Conservation (phyloP, 2,329 filamentous ascomycete genomes). For the Aspergillus fischeri region DNA sequence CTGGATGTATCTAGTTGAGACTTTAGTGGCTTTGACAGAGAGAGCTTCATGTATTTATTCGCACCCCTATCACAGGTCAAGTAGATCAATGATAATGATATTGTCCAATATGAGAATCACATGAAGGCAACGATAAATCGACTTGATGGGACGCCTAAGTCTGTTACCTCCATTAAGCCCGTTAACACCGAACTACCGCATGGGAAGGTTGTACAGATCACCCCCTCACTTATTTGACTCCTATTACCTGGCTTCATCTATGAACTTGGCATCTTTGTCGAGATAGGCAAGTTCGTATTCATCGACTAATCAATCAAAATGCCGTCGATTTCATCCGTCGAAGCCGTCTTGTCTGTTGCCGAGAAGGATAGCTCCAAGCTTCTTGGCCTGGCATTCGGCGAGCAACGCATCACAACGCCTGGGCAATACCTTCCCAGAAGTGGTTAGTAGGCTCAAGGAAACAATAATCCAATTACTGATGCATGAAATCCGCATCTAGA, state of each 20-base stretch:
- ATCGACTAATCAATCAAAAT: neutral
- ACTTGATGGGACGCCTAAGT: neutral
- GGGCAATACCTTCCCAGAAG: constrained; percentile 29
- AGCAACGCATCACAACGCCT: constrained; percentile 22
- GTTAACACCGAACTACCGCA: neutral
- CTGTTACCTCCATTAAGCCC: neutral
- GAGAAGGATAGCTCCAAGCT: constrained; percentile 31
- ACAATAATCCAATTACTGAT: neutral
- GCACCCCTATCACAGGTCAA: neutral
- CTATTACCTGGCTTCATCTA: neutral
- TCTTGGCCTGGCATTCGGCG: constrained; percentile 28
- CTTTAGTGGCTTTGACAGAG: too few species aligned
- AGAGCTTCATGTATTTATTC: too few species aligned
- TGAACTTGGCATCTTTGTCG: neutral
- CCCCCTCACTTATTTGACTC: neutral
- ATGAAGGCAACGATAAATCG: neutral
- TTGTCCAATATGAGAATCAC: neutral
- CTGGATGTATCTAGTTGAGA: too few species aligned
- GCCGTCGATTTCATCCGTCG: neutral
- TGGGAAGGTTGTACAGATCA: neutral
- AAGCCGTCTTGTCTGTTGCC: constrained; percentile 20
- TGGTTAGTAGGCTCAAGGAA: constrained; percentile 15
- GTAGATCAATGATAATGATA: neutral
- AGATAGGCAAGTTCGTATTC: neutral
- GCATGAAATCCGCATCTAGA: constrained; percentile 6